A percentile compares a stretch with the other conserved stretches of the same genome.
These are phyloP conservation scores for Hyaloscypha bicolor DNA, from an alignment of 495 filamentous ascomycete species.

Conservation along the genomic window DNA sequence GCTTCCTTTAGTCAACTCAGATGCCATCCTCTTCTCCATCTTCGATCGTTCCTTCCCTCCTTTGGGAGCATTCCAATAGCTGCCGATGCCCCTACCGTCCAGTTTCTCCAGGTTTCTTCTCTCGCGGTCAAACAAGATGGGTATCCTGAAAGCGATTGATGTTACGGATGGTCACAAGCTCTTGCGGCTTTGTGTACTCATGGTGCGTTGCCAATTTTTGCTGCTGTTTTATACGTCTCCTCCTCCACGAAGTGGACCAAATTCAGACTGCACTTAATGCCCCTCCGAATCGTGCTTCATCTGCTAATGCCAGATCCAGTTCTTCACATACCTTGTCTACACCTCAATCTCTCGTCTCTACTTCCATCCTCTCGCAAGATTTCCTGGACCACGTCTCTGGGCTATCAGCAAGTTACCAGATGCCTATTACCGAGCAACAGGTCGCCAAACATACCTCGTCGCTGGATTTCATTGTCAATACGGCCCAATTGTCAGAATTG, in stretches of 20 bases:
- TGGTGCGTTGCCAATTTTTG: not conserved
- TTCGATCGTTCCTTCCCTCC: too few relatives aligned
- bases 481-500: constrained; percentile 57
- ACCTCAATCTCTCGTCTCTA: constrained; percentile 44
- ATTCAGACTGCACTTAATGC: not conserved
- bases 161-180: not conserved
- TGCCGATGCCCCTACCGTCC: not conserved
- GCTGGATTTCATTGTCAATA: constrained; percentile 49
- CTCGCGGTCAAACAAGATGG: not conserved
- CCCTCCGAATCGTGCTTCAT: not conserved
- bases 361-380: constrained; percentile 50
- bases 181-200: not conserved
- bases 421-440: constrained; percentile 6
- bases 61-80: not conserved
- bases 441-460: constrained; percentile 34
- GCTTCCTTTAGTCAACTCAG: too few relatives aligned
- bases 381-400: constrained; percentile 49
- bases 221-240: not conserved
- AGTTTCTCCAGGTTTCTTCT: not conserved
- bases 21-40: too few relatives aligned
- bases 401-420: constrained; percentile 16
- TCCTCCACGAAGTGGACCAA: not conserved
- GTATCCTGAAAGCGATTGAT: not conserved
- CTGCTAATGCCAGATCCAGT: not conserved
- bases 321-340: not conserved